Evolutionary conservation across 1,284 basidiomycete genomes (phyloP), one percentile per base, ranked within the genome.

Genomic region (Cutaneotrichosporon cutaneum): DNA sequence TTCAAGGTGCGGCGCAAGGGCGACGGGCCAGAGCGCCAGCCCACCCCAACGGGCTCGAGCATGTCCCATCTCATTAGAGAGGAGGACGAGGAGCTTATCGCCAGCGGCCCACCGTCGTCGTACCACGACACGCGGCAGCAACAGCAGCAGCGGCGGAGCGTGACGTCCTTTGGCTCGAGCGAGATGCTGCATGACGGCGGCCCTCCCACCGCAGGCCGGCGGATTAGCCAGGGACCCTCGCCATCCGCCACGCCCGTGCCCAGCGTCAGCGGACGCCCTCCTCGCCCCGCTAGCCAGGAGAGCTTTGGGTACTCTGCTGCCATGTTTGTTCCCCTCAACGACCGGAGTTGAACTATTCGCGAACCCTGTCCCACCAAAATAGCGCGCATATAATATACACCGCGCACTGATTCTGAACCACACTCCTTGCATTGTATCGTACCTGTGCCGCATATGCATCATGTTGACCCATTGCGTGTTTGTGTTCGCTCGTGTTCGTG

Each of bases 1-100:
- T 60, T 56, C 50, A 35, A 50, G 16, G 59, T 56, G 22, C 39
- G 47, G 7, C 48, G 59, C 35, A 57, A 57, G 35, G 27, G 54
- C 27, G 36, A 39, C 27, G 52, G 14, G 21, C 26, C 24, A 10
- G 32, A 33, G 30, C 55, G 22, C n/a, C 16, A 24, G 16, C 50
- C 42, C n/a, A 36, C 42, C 21, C 56, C 56, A 18, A 52, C n/a
- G 10, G 30, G 30, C 21, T 56, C 55, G 55, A 32, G 27, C 44
- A 30, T 47, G 26, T 30, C 55, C 16, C 44, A 47, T 30, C 26
- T 56, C 44, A 47, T 47, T 5, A 24, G 13, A n/a, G 42, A 56
- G 32, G 42, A 56, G 44, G 44, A 56, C 54, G 54, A 56, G 54
- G 44, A 45, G 36, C 14, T 18, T 14, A 42, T 27, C 48, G 24